These are phyloP conservation scores for Artomyces pyxidatus DNA, from an alignment of 768 basidiomycete species.

Conservation along the genomic window DNA sequence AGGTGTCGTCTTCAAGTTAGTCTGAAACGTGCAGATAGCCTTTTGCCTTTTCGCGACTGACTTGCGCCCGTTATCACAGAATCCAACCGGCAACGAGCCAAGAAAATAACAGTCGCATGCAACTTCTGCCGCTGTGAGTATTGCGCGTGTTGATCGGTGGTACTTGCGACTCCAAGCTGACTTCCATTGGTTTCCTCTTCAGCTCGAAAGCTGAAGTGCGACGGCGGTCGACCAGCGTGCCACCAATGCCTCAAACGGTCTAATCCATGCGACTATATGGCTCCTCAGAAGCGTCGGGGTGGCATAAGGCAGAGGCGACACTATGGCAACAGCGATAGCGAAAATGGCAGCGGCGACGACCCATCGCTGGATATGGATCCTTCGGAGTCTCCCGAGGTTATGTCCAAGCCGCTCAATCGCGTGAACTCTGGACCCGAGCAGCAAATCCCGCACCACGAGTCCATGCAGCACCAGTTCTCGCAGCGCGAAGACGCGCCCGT, in stretches of 20 bases:
- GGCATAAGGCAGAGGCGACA: constrained; percentile 36
- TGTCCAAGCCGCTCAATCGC: constrained; percentile 14
- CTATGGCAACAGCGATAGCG: constrained; percentile 40
- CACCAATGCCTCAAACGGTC: constrained; percentile 74
- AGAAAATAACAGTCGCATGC: constrained; percentile 86
- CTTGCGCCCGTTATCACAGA: constrained; percentile 28
- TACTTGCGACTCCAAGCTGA: constrained; percentile 14
- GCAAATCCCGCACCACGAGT: constrained; percentile 7
- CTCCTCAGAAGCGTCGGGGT: constrained; percentile 64
- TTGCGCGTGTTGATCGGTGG: constrained; percentile 10
- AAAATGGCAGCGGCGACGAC: constrained; percentile 44
- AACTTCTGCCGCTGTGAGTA: constrained; percentile 85
- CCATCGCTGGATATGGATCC: constrained; percentile 37
- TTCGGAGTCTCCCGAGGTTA: constrained; percentile 48
- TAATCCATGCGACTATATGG: constrained; percentile 75
- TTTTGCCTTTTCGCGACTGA: too few species aligned
- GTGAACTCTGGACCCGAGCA: constrained; percentile 21
- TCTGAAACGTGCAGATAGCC: constrained; percentile 17
- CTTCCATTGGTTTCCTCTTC: constrained; percentile 9
- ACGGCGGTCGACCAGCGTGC: constrained; percentile 78
- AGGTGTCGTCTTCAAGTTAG: constrained; percentile 31
- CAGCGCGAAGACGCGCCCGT: constrained; percentile 6
- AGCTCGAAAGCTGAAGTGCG: constrained; percentile 87
- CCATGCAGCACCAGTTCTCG: neutral
- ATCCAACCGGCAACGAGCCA: constrained; percentile 59